These are phyloP conservation scores for Lentinus brumalis DNA, from an alignment of 768 basidiomycete genomes.

Conservation along the genomic window DNA sequence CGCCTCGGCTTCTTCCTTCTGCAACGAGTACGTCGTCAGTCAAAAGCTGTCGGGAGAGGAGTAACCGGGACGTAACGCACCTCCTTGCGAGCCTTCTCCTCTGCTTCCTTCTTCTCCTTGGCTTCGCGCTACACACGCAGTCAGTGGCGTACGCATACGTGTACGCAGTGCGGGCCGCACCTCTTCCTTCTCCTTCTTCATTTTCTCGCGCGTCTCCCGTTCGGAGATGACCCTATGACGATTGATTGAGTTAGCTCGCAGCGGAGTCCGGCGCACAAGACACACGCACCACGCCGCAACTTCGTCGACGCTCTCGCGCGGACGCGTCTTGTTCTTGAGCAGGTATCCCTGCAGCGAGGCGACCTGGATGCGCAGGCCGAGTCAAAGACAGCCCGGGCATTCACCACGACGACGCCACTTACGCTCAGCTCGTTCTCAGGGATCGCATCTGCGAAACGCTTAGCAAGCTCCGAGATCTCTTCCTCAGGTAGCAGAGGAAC, in stretches of 20 bases:
- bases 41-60: neutral
- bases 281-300: slow-evolving; percentile 64
- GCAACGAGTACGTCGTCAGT: slow-evolving; percentile 11
- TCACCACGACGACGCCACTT: slow-evolving; percentile 30
- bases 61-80: slow-evolving; percentile 6
- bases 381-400: neutral
- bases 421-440: slow-evolving; percentile 90
- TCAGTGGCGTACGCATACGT: neutral
- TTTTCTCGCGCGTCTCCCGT: slow-evolving; percentile 79
- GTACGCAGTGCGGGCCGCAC: slow-evolving; percentile 27
- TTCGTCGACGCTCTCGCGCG: slow-evolving; percentile 81
- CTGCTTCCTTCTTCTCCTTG: slow-evolving; percentile 77
- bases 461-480: slow-evolving; percentile 77
- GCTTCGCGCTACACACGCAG: slow-evolving; percentile 61
- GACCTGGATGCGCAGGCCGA: slow-evolving; percentile 47
- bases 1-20: slow-evolving; percentile 48
- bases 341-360: slow-evolving; percentile 85
- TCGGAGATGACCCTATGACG: slow-evolving; percentile 62
- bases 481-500: slow-evolving; percentile 73
- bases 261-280: neutral
- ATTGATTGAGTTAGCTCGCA: slow-evolving; percentile 2
- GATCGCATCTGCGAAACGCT: slow-evolving; percentile 79
- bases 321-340: slow-evolving; percentile 89
- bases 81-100: slow-evolving; percentile 63
- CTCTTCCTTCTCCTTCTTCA: slow-evolving; percentile 79